Percentiles rank a stretch among this genome's conserved stretches.
These are phyloP conservation scores for Candida pseudofarinosa DNA, from an alignment of 805 yeast genomes.

Conservation along the genomic window DNA sequence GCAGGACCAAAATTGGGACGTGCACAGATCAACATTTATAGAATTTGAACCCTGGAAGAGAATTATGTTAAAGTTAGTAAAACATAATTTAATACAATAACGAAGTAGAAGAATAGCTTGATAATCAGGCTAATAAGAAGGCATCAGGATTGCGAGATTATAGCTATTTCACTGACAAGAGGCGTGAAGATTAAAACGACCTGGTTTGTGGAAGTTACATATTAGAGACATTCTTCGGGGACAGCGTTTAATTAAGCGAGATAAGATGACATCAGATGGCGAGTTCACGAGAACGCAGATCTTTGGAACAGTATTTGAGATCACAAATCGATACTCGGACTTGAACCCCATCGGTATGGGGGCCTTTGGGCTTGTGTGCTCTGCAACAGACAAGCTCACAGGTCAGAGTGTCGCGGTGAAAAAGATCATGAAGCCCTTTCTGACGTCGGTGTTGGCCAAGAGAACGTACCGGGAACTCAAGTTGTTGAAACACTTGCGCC, in stretches of 20 bases:
- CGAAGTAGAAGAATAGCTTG: not conserved
- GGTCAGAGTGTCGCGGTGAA: slow-evolving; percentile 94
- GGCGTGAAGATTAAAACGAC: too few species aligned
- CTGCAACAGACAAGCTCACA: slow-evolving; percentile 88
- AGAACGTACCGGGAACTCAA: slow-evolving; percentile 95
- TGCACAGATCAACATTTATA: not conserved
- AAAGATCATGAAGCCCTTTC: slow-evolving; percentile 95
- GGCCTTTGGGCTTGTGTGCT: slow-evolving; percentile 96
- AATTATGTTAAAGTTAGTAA: not conserved
- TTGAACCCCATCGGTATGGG: slow-evolving; percentile 99
- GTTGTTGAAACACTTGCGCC: slow-evolving; percentile 86
- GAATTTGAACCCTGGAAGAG: not conserved
- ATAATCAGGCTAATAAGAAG: not conserved
- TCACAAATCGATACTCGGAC: slow-evolving; percentile 84
- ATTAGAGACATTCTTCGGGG: not conserved
- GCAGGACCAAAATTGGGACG: not conserved
- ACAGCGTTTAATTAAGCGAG: not conserved
- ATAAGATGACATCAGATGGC: slow-evolving; percentile 38
- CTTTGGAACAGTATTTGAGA: slow-evolving; percentile 92
- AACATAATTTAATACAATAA: not conserved
- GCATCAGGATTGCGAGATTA: not conserved
- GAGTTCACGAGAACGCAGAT: slow-evolving; percentile 75
- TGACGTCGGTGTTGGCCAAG: slow-evolving; percentile 91
- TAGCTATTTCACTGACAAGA: not conserved
- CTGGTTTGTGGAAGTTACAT: too few species aligned